Evolutionary conservation across 129 eudicot species (phyloP).

Genomic region (Lactuca saligna): DNA sequence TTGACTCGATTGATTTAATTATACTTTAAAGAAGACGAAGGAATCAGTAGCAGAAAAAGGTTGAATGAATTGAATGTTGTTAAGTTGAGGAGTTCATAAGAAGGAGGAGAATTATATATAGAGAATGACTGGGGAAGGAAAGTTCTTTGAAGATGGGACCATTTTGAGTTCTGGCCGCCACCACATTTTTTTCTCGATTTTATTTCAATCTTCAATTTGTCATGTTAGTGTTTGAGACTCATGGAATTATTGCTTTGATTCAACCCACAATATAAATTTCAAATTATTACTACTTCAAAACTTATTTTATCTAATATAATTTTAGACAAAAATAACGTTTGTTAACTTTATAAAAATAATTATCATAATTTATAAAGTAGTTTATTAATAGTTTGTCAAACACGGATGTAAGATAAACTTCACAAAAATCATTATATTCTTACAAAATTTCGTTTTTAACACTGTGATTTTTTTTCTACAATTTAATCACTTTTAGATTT

Average conservation of each 20-base stretch:
- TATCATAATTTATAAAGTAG: no score
- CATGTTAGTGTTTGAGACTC: background rate
- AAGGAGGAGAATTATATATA: conserved; percentile 10
- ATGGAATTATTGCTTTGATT: background rate
- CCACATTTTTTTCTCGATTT: background rate
- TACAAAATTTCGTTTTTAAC: no score
- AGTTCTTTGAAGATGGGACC: conserved; percentile 19
- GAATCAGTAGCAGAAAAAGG: background rate
- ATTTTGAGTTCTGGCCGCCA: conserved; percentile 10
- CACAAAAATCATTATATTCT: no score
- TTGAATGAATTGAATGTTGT: background rate
- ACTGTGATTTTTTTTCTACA: no score
- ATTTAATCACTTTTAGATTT: no score
- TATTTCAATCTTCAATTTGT: background rate
- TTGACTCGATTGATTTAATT: background rate
- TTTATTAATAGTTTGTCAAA: no score
- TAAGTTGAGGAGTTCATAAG: conserved; percentile 10
- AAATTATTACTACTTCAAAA: background rate
- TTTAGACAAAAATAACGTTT: no score
- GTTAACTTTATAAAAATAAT: no score
- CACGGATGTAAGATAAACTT: no score
- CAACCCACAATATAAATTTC: background rate
- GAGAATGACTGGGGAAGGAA: background rate
- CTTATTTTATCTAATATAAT: no score
- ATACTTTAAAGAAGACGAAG: background rate